Conservation (phyloP, 768 basidiomycete genomes). For the Mycena rebaudengoi region DNA sequence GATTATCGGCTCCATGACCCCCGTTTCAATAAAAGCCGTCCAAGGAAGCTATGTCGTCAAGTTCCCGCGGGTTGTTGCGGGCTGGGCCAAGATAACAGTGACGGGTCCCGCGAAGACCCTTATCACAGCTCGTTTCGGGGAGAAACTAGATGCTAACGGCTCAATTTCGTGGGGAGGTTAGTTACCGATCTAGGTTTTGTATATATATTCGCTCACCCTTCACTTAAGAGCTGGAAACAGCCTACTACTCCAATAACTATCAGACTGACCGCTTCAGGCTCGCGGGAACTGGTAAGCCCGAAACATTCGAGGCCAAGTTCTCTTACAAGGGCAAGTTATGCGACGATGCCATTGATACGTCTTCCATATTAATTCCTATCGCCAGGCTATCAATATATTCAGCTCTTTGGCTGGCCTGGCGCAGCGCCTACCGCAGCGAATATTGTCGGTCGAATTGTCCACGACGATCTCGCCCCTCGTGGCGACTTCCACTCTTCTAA, state of each 20-base stretch:
- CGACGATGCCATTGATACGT: background rate
- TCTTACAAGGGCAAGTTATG: conserved; percentile 32
- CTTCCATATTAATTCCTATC: background rate
- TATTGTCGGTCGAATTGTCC: conserved; percentile 33
- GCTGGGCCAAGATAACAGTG: conserved; percentile 37
- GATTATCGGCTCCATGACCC: conserved; percentile 31
- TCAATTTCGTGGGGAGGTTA: conserved; percentile 21
- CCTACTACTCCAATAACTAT: conserved; percentile 36
- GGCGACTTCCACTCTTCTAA: conserved; percentile 29
- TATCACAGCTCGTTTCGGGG: conserved; percentile 40
- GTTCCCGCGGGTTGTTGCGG: conserved; percentile 38
- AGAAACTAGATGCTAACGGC: conserved; percentile 36
- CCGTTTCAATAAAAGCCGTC: conserved; percentile 31
- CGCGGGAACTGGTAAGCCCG: conserved; percentile 31
- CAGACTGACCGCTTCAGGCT: conserved; percentile 38
- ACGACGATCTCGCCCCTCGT: conserved; percentile 28
- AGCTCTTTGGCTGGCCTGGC: conserved; percentile 34
- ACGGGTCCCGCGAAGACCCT: conserved; percentile 34
- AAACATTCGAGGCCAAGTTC: conserved; percentile 34
- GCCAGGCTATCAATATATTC: conserved; percentile 34
- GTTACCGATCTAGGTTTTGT: too few species aligned
- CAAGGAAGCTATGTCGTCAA: conserved; percentile 32
- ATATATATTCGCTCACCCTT: too few species aligned
- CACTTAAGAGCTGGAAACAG: too few species aligned
- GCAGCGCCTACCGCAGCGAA: conserved; percentile 29